Evolutionary conservation across 345 rosid genomes (phyloP).

Genomic region (Citrus trifoliata): DNA sequence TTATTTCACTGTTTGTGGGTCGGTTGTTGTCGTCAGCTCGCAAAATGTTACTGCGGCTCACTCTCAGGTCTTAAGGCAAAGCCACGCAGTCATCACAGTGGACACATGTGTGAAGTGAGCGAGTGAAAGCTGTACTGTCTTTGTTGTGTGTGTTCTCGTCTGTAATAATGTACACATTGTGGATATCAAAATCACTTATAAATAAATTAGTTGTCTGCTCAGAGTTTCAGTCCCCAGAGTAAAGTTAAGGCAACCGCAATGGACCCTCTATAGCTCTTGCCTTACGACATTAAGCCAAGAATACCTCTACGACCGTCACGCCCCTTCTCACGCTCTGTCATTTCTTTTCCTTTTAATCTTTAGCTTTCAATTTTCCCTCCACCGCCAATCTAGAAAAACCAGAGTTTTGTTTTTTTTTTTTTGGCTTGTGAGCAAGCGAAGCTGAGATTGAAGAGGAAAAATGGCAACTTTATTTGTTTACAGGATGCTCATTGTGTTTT

Average conservation of each 20-base stretch:
- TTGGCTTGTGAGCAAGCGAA: background rate
- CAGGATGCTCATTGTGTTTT: slow-evolving; percentile 37
- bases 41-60: slow-evolving; percentile 1
- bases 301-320: background rate
- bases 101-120: slow-evolving; percentile 37
- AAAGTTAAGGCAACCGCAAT: background rate
- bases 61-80: slow-evolving; percentile 3
- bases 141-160: too few species aligned
- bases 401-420: background rate
- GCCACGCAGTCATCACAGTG: slow-evolving; percentile 38
- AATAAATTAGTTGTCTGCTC: background rate
- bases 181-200: background rate
- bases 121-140: slow-evolving; percentile 11
- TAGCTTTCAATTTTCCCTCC: slow-evolving; percentile 16
- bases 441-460: background rate
- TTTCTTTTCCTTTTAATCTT: background rate
- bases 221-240: slow-evolving; percentile 8
- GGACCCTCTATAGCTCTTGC: slow-evolving; percentile 5
- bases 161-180: too few species aligned
- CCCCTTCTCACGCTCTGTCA: background rate
- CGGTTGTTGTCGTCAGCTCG: background rate
- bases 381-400: background rate
- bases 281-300: slow-evolving; percentile 14
- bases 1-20: slow-evolving; percentile 8
- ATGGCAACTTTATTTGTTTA: slow-evolving; percentile 47